Base-by-base conservation (phyloP, 2,329 filamentous ascomycete genomes). In the Onygenales sp. region DNA sequence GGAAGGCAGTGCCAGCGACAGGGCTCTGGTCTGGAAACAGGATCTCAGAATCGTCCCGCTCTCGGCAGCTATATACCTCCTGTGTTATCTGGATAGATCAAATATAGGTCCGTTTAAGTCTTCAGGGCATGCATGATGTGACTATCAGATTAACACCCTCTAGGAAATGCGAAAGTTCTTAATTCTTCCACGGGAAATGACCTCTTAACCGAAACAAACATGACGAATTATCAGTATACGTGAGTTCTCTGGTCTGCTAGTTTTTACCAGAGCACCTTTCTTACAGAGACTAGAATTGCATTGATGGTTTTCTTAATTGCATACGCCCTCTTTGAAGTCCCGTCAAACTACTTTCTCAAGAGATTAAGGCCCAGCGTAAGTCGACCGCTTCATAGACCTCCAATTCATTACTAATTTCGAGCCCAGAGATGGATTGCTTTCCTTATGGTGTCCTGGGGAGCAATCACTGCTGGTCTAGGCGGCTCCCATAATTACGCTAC, bases 61-160 rank as follows among this genome's bases (percentile, higher is more conserved):
- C 11, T 80, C 75, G n/a, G 79, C 81, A 6, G 70, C 67, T 51
- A 84, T 87, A 49, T 88, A 85, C 65, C 74, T 87, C 45, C 74
- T 87, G 21, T 84, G 81, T 67, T 86, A 83, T 63, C 76, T 87
- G 14, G 84, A 87, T 66, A 74, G 81, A 42, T 78, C 80, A 52
- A 87, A 87, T 65, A 86, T 87, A 54, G 82, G 82, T 73, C 54
- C 46, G 60, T 56, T 33, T 7, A 32, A 31, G 6, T 11, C 34
- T 36, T 14, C n/a, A 9, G 3, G 4, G n/a, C 27, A 45, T 21
- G 14, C 33, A 11, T n/a, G 17, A 9, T 36, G 11, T 4, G 14
- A 47, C 9, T 40, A 42, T 42, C n/a, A n/a, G 17, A 39, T 36
- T 49, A 45, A 49, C 46, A 39, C 46, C 8, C 33, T 14, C 9